Evolutionary conservation across 345 rosid species (phyloP), one percentile per base, ranked within the genome.

Genomic region (Iberis pinnata): DNA sequence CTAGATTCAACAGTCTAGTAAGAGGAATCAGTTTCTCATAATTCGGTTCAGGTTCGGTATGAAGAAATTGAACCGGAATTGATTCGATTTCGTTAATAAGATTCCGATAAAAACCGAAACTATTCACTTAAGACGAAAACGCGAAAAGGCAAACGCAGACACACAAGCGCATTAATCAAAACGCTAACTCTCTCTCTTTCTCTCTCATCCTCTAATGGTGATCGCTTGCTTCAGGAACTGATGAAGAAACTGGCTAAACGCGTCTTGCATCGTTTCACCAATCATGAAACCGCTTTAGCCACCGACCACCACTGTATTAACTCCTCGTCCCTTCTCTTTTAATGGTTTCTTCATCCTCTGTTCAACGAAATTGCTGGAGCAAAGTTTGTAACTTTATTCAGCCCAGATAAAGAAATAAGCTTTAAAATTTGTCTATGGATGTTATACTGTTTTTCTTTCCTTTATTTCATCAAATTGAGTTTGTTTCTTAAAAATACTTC

Each of bases 231-330:
- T 18, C 29, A 22, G 33, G 46, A 13, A 52, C 1, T 19, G 61
- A 83, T 83, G 90, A 73, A 59, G 58, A 71, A 36, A 52, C 61
- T 29, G 49, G 51, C 75, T 54, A 55, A 58, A 65, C 71, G 69
- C 25, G 44, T 82, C 49, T 35, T 65, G 12, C 54, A 56, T 52
- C 73, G 56, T 72, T 69, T 80, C 37, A 7, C 70, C 33, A 42
- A 69, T 46, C 65, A 60, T 33, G 63, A 51, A 35, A 51, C 45
- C 33, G 44, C 43, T 13, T 37, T 36, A 27, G 41, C 32, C 35
- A 67, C 60, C 14, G 65, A 66, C 67, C 65, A 60, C 38, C 66
- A 53, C 65, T 44, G 64, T 56, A 48, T 18, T 12, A 8, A 22
- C 40, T 14, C 31, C 49, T 53, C 53, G 12, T 15, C 29, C 32